Evolutionary conservation across 129 eudicot genomes (phyloP).

Genomic region (Silybum marianum): DNA sequence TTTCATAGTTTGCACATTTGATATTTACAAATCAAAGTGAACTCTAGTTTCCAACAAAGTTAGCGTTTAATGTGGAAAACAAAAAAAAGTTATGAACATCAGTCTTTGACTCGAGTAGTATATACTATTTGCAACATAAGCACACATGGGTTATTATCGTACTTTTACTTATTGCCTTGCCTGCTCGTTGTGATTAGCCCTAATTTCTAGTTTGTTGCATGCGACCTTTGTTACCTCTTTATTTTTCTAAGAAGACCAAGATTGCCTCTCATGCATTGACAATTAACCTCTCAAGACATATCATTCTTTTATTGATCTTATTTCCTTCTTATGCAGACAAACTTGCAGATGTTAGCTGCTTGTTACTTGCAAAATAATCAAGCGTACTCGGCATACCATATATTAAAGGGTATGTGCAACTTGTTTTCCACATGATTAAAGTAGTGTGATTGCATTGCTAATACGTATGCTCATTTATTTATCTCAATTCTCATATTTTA

Average conservation of each 20-base stretch:
- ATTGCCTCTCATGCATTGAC: neutral
- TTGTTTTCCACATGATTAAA: neutral
- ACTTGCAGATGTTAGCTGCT: slow-evolving; percentile 57
- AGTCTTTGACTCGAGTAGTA: neutral
- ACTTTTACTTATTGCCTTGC: neutral
- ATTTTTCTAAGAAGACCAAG: neutral
- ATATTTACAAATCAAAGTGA: neutral
- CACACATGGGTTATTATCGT: neutral
- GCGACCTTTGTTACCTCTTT: neutral
- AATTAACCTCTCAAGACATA: neutral
- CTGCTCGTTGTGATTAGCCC: neutral
- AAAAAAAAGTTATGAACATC: neutral
- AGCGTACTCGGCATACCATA: slow-evolving; percentile 67
- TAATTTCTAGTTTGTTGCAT: neutral
- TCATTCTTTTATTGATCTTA: neutral
- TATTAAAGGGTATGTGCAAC: slow-evolving; percentile 56
- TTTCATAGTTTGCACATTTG: neutral
- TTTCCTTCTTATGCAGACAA: slow-evolving; percentile 44
- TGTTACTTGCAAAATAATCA: slow-evolving; percentile 76
- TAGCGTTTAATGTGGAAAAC: neutral
- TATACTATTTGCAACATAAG: neutral
- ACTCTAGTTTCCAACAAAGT: neutral
- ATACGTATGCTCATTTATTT: neutral
- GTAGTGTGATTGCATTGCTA: neutral
- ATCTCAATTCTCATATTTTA: neutral